Evolutionary conservation across 495 filamentous ascomycete genomes (phyloP).

Genomic region (Xylaria bambusicola): DNA sequence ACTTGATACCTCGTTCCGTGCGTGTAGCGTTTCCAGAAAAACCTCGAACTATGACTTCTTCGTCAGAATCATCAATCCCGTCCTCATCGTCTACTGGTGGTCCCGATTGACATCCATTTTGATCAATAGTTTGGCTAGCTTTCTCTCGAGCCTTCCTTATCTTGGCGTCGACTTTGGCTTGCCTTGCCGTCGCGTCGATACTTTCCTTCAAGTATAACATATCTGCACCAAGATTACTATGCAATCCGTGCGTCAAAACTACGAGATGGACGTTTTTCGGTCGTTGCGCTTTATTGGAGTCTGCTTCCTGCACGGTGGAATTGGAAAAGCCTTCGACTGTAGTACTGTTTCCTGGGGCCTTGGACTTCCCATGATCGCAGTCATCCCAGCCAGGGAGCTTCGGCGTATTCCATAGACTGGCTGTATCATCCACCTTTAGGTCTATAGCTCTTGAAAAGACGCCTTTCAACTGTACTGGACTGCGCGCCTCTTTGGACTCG

Average conservation of each 20-base stretch:
- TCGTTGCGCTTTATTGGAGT: slow-evolving; percentile 26
- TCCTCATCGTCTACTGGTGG: slow-evolving; percentile 44
- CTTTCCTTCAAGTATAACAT: slow-evolving; percentile 98
- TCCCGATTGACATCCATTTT: slow-evolving; percentile 55
- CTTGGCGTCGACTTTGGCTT: slow-evolving; percentile 63
- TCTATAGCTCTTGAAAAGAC: slow-evolving; percentile 77
- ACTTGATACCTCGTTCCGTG: slow-evolving; percentile 94
- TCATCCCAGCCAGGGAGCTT: slow-evolving; percentile 68
- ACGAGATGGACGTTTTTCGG: slow-evolving; percentile 84
- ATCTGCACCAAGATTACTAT: slow-evolving; percentile 95
- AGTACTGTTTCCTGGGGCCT: slow-evolving; percentile 29
- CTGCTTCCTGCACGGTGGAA: slow-evolving; percentile 17
- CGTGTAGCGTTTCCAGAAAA: slow-evolving; percentile 86
- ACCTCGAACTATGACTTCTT: slow-evolving; percentile 91
- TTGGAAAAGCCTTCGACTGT: slow-evolving; percentile 17
- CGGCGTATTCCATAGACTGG: slow-evolving; percentile 86
- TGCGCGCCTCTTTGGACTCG: slow-evolving; percentile 48
- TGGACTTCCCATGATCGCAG: slow-evolving; percentile 22
- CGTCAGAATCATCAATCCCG: slow-evolving; percentile 66
- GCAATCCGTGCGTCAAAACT: slow-evolving; percentile 88
- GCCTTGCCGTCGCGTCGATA: slow-evolving; percentile 79
- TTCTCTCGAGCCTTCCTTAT: slow-evolving; percentile 54
- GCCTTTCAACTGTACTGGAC: slow-evolving; percentile 62
- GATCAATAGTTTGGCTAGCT: slow-evolving; percentile 41
- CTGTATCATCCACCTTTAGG: slow-evolving; percentile 82